These are phyloP conservation scores for Dryas octopetala DNA, from an alignment of 306 rosid genomes.

Conservation along the genomic window DNA sequence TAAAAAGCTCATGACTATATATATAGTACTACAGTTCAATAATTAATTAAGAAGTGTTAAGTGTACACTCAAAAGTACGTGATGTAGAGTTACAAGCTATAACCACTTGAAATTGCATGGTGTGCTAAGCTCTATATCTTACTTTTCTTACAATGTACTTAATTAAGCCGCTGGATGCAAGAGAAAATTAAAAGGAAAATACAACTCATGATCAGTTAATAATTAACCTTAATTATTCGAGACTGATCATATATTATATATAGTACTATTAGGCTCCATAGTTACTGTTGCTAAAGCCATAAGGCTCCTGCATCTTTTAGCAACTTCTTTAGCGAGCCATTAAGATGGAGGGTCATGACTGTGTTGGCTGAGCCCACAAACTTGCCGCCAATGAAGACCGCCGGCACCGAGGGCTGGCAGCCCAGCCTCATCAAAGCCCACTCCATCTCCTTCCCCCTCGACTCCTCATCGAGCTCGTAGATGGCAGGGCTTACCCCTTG, in stretches of 20 bases:
- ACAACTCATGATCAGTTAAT: too few species aligned
- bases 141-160: too few species aligned
- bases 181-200: too few species aligned
- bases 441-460: constrained; percentile 80
- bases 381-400: constrained; percentile 84
- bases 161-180: too few species aligned
- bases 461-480: constrained; percentile 79
- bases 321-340: constrained; percentile 78
- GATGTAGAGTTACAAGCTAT: too few species aligned
- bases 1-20: too few species aligned
- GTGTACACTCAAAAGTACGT: too few species aligned
- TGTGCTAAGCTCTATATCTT: too few species aligned
- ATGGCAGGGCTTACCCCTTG: constrained; percentile 88
- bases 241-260: neutral
- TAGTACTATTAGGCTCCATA: neutral
- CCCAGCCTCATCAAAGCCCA: constrained; percentile 83
- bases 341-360: constrained; percentile 88
- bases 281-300: constrained; percentile 54
- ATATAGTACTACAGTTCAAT: too few species aligned
- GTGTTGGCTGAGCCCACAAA: constrained; percentile 82
- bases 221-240: constrained; percentile 19
- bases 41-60: too few species aligned
- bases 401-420: constrained; percentile 85
- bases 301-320: constrained; percentile 92
- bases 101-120: too few species aligned